Evolutionary conservation across 108 stramenopile species (phyloP), one percentile per base, ranked within the genome.

Genomic region (Hondaea fermentalgiana): DNA sequence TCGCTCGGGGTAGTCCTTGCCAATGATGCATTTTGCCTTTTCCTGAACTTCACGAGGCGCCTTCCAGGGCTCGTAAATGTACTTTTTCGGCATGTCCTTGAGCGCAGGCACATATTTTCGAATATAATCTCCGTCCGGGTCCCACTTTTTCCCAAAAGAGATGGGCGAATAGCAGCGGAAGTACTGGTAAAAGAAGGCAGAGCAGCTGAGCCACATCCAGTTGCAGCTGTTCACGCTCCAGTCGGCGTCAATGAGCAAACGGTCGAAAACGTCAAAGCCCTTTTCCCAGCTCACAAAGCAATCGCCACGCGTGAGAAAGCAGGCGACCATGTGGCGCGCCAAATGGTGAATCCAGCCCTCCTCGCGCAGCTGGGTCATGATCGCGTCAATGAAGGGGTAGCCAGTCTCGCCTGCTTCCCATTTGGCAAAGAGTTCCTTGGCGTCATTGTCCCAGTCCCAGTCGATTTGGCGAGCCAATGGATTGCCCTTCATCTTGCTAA

Each of bases 301-400:
- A 91, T 99, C 98, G 3, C 99, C 99, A 17, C 99, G 93, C 5
- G 99, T 99, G 25, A 99, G 89, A 89, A 99, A 99, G 92, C 99
- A 99, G 4, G 99, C 97, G 29, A 98, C 98, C 1, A 96, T 95
- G 90, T 99, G 98, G 45, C 98, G 88, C 16, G 94, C 97, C 25
- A 98, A 91, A 91, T 99, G 98, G 90, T 99, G 98, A 42, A 99
- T 96, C 97, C 97, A 99, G 53, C 97, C 98, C 88, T 95, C 93
- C 58, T 93, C 91, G 35, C 93, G 89, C 49, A 99, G 93, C 89
- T 99, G 98, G 3, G 93, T 94, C 99, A 99, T 99, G 88, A 92
- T 91, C 35, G 99, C 99, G 87, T 99, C 98, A 72, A 99, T 98
- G 89, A 93, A 98, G 10, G 99, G 99, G 92, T 95, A 99, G 6